Evolutionary conservation across 176 grass and related monocot species (phyloP).

Genomic region (Oryza glumipatula): DNA sequence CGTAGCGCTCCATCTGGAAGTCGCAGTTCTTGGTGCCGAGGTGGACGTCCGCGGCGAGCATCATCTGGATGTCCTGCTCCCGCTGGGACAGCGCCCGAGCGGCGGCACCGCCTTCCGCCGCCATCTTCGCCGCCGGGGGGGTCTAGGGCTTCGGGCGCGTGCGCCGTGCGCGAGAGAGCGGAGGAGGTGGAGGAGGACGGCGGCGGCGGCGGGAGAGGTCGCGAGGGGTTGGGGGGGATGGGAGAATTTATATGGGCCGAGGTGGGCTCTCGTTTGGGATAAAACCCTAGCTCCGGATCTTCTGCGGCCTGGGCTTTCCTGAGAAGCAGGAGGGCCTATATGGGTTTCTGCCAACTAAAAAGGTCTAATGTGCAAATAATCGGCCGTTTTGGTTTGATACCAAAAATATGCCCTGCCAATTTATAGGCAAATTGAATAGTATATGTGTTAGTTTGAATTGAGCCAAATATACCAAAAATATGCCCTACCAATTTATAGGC

Average conservation of each 20-base stretch:
- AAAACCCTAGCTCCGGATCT: conserved; percentile 50
- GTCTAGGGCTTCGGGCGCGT: conserved; percentile 17
- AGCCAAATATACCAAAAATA: no score
- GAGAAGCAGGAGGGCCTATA: neutral
- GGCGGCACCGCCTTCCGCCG: conserved; percentile 26
- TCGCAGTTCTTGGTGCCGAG: conserved; percentile 99
- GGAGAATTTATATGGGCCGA: conserved; percentile 50
- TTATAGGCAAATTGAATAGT: no score
- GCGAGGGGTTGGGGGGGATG: conserved; percentile 14
- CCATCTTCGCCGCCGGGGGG: conserved; percentile 17
- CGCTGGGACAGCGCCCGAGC: conserved; percentile 50
- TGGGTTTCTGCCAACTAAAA: neutral
- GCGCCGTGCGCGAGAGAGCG: conserved; percentile 17
- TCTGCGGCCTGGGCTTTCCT: conserved; percentile 6
- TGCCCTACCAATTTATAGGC: no score
- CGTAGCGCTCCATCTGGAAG: conserved; percentile 98
- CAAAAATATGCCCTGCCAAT: no score
- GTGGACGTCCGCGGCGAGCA: conserved; percentile 87
- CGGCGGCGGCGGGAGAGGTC: conserved; percentile 36
- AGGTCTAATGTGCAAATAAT: neutral
- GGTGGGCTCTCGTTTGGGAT: conserved; percentile 4
- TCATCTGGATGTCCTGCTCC: conserved; percentile 87
- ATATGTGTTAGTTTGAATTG: no score
- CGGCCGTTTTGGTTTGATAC: no score
- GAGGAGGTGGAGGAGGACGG: conserved; percentile 19